Evolutionary conservation across 371 early-diverging fungal genomes (phyloP), one percentile per base, ranked within the genome.

Genomic region (Mucor sp.): DNA sequence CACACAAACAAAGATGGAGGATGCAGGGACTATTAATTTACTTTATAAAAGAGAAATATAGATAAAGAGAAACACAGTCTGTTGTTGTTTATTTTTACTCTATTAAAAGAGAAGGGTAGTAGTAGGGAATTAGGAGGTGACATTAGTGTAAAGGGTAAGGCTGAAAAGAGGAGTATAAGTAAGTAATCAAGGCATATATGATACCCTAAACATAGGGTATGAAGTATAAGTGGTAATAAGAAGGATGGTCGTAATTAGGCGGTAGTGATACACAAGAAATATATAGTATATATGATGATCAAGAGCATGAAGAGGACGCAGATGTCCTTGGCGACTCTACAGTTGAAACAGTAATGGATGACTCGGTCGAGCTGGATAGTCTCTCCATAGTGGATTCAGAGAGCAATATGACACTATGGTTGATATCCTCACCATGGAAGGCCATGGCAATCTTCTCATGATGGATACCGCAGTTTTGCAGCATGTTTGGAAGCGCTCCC

Each of bases 401-500:
- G 3, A 64, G 41, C 25, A 67, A 58, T 21, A 63, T 23, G 28
- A 63, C n/a, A 39, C 47, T 56, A 12, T 39, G 66, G 19, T 57
- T 66, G 27, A 32, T 57, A 41, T 62, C 65, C 66, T 69, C 66
- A 32, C 72, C 69, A n/a, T 61, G 65, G 39, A 70, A 74, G 3
- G 74, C 70, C 28, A 67, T 68, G 9, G 69, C 76, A 30, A 74
- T 50, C 23, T 41, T 58, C 44, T 68, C 63, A 21, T 63, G 50
- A 30, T 74, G 58, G 1, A 78, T 57, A 19, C 76, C 76, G 35
- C 63, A 78, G 30, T 58, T 65, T 11, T 67, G 60, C 4, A 78
- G 48, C 56, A 75, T 64, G 53, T 53, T 65, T 1, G 79, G 74
- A 19, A 78, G 58, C 17, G 76, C 69, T 2, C 79, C 79, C 79